phyloP scores from a whole-genome alignment of 106 monocot genomes.

The Dioscorea zingiberensis region DNA sequence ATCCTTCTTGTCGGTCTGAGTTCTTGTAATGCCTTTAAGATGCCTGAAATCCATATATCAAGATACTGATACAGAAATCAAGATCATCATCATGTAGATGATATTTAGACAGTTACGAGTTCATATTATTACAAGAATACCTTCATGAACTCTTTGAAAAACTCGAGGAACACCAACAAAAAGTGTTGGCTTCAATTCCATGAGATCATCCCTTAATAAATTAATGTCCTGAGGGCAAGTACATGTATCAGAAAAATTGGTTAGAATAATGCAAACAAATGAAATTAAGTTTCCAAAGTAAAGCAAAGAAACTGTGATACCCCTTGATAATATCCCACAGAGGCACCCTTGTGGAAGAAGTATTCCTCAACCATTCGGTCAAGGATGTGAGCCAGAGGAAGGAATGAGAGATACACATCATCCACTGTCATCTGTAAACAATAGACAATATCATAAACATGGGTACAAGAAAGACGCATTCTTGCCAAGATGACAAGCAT shows the following conservation, averaged over 20 bases:
- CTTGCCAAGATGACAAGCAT: too few species aligned
- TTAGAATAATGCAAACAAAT: not conserved
- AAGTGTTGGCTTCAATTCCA: constrained; percentile 81
- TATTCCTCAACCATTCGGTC: constrained; percentile 90
- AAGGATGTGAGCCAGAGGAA: constrained; percentile 93
- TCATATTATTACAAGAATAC: constrained; percentile 10
- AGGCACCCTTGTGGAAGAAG: constrained; percentile 82
- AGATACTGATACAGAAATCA: too few species aligned
- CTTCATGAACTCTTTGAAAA: constrained; percentile 84
- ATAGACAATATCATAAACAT: too few species aligned
- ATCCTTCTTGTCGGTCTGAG: constrained; percentile 65
- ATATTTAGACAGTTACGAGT: not conserved
- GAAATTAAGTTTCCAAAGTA: not conserved
- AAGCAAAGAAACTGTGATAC: constrained; percentile 21
- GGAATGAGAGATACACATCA: constrained; percentile 87
- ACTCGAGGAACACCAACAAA: constrained; percentile 90
- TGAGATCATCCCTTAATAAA: constrained; percentile 76
- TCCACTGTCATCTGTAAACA: constrained; percentile 59
- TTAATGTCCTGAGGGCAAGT: constrained; percentile 59
- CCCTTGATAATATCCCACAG: constrained; percentile 91
- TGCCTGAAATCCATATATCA: constrained; percentile 28
- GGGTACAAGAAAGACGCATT: not conserved
- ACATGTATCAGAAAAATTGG: not conserved
- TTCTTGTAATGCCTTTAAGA: constrained; percentile 69
- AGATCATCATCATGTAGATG: not conserved